A percentile compares a stretch with the other conserved stretches of the same genome.
These are phyloP conservation scores for Citrullus colocynthis DNA, from an alignment of 306 rosid species.

Conservation along the genomic window DNA sequence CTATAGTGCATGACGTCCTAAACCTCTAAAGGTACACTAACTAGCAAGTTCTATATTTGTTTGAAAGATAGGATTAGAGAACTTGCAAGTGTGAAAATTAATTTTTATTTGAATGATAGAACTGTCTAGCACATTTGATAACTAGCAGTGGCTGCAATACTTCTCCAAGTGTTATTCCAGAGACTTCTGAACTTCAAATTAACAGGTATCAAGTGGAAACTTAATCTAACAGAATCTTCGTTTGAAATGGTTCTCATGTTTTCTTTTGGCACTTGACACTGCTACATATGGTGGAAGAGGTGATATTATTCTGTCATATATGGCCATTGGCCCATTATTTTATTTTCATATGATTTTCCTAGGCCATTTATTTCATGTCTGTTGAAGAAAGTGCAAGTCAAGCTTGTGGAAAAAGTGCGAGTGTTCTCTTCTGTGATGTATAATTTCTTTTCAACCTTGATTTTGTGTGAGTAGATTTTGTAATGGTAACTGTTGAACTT, in stretches of 20 bases:
- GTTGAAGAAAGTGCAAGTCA: constrained; percentile 78
- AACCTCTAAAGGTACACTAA: neutral
- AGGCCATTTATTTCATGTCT: neutral
- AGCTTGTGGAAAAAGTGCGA: constrained; percentile 73
- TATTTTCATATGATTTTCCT: neutral
- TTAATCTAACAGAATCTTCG: neutral
- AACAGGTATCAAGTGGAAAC: neutral
- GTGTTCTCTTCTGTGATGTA: constrained; percentile 70
- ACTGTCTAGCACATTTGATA: neutral
- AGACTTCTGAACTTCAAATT: neutral
- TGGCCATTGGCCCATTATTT: neutral
- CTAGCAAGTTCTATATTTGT: neutral
- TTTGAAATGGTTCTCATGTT: neutral
- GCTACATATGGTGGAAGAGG: neutral
- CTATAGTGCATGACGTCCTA: neutral
- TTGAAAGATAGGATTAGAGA: neutral
- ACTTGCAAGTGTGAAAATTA: neutral
- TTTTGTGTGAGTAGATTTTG: neutral
- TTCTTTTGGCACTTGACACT: neutral
- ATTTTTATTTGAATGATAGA: neutral
- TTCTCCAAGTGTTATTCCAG: neutral
- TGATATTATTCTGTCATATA: neutral
- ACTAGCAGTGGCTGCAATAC: neutral
- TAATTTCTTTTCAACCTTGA: constrained; percentile 17
- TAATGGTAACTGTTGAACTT: constrained; percentile 6